Base-by-base conservation (phyloP, 148 eudicot genomes). In the Rhododendron kiyosumense region DNA sequence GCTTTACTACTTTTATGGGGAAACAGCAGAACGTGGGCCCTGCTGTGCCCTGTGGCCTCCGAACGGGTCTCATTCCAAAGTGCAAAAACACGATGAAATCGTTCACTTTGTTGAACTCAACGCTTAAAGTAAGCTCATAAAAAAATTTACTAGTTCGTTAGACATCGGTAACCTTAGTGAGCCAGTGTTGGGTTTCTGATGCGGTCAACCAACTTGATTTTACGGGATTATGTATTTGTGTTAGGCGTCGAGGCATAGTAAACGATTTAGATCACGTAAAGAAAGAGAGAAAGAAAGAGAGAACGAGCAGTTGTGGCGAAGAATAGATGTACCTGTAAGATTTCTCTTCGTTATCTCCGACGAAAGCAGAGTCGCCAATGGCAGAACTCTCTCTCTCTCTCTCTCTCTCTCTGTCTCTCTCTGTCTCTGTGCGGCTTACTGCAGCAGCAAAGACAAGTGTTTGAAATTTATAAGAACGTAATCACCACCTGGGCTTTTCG, bases 371-470 rank as follows among this genome's bases (percentile, higher is more conserved):
- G 5, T 24, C 61, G 46, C 46, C 84, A 61, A 41, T 28, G 78
- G 26, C 17, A 22, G 36, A 20, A 7, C 5, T 0, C 54, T n/a
- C 52, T 43, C 80, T 43, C 52, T 61, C 83, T 32, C 75, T 59
- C 82, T 36, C 57, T 57, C 59, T 43, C 81, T 76, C 86, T 77
- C 81, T 85, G 15, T 85, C 36, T 85, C 83, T 10, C 63, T 32
- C 57, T n/a, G n/a, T n/a, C n/a, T 76, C 83, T 78, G 22, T 78
- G 61, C 54, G 59, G n/a, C 26, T n/a, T 9, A 32, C 71, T 43
- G 38, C 8, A 3, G 49, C 78, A 15, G 1, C 9, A 22, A 28
- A 10, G 59, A 11, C 3, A 49, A 67, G 26, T 1, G 76, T 38
- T 38, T 71, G 78, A 4, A 69, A 32, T 83, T 83, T 48, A 46